phyloP scores from a whole-genome alignment of 805 yeast genomes.

The Saitoella complicata region DNA sequence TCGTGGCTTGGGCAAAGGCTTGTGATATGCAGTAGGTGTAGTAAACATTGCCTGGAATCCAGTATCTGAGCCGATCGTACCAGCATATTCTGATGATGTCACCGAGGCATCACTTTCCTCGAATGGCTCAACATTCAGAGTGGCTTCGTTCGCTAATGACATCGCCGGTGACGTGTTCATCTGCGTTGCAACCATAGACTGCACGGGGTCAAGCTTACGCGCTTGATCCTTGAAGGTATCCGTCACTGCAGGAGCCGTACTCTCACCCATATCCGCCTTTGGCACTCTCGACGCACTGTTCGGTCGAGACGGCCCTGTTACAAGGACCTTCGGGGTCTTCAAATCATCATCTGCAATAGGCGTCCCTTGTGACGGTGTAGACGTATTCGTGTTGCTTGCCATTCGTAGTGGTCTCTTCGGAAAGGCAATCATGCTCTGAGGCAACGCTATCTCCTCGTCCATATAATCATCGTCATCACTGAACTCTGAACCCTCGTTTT shows the following conservation, averaged over 20 bases:
- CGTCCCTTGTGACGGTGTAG: conserved; percentile 6
- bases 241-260: too few relatives aligned
- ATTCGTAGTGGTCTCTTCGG: neutral
- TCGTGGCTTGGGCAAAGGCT: neutral
- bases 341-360: conserved; percentile 1
- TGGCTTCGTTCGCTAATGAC: neutral
- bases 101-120: neutral
- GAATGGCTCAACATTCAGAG: neutral
- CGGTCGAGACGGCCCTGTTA: conserved; percentile 15
- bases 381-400: conserved; percentile 6
- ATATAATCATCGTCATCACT: conserved; percentile 16
- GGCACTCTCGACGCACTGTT: conserved; percentile 13
- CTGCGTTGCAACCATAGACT: conserved; percentile 3
- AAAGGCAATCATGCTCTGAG: neutral
- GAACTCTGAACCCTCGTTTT: conserved; percentile 17
- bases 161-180: neutral
- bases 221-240: too few relatives aligned
- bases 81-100: neutral
- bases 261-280: conserved; percentile 7
- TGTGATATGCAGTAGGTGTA: neutral
- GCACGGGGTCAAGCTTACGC: too few relatives aligned
- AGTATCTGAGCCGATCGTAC: neutral
- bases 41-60: neutral
- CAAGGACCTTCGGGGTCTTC: conserved; percentile 4
- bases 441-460: conserved; percentile 6